phyloP scores from a whole-genome alignment of 2,329 filamentous ascomycete genomes.

The Cladosporium sp. region DNA sequence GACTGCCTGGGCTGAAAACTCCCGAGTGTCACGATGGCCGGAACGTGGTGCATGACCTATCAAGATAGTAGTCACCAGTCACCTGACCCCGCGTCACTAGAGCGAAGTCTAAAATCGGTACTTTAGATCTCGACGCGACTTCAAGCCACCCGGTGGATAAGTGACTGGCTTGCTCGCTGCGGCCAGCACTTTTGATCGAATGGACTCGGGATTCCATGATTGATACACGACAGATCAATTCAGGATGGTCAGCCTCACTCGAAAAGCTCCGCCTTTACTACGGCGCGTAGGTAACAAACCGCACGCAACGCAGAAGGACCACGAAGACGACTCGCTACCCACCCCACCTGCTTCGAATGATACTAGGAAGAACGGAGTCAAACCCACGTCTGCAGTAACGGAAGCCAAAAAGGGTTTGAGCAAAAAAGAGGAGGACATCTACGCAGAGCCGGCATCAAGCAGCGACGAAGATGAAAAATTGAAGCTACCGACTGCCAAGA shows the following conservation, averaged over 20 bases:
- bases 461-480: constrained; percentile 15
- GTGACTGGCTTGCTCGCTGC: not conserved
- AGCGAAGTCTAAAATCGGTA: not conserved
- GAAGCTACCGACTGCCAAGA: constrained; percentile 9
- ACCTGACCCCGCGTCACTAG: not conserved
- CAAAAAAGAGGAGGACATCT: constrained; percentile 11
- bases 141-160: not conserved
- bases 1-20: too few relatives aligned
- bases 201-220: not conserved
- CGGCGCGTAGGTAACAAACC: constrained; percentile 28
- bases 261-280: constrained; percentile 25
- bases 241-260: not conserved
- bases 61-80: too few relatives aligned
- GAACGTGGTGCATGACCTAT: too few relatives aligned
- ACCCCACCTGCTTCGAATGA: constrained; percentile 15
- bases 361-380: not conserved
- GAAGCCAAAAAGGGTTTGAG: not conserved
- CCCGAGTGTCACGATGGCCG: too few relatives aligned
- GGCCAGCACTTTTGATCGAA: not conserved
- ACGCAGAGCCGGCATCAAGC: constrained; percentile 16
- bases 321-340: constrained; percentile 25
- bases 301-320: constrained; percentile 36
- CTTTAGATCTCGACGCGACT: not conserved
- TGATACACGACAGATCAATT: not conserved
- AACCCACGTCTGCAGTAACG: not conserved